Conservation (phyloP, 805 yeast species). For the Ogataea trehalophila region DNA sequence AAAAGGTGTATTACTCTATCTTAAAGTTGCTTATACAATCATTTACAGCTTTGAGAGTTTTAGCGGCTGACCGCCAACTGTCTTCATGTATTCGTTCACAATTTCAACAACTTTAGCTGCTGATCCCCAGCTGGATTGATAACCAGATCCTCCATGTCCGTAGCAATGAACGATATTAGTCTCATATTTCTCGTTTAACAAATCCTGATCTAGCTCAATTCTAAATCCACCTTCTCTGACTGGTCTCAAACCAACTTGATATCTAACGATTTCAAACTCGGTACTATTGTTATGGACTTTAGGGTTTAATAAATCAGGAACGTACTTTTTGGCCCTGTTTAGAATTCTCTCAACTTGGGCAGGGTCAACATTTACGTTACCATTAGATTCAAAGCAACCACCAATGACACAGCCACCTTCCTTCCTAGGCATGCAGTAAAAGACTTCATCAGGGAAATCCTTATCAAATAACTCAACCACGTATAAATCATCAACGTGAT, state of each 20-base stretch:
- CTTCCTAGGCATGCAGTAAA: slow-evolving; percentile 63
- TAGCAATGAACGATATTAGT: slow-evolving; percentile 51
- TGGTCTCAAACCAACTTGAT: slow-evolving; percentile 66
- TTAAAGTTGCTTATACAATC: not conserved
- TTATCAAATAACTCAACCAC: slow-evolving; percentile 23
- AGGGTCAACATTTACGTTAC: slow-evolving; percentile 31
- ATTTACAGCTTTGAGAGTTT: not conserved
- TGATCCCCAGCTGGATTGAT: slow-evolving; percentile 36
- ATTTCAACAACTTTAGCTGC: not conserved
- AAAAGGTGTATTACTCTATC: no score
- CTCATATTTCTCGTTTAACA: slow-evolving; percentile 8
- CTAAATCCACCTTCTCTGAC: slow-evolving; percentile 57
- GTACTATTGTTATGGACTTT: slow-evolving; percentile 6
- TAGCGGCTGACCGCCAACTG: slow-evolving; percentile 1
- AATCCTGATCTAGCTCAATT: slow-evolving; percentile 35
- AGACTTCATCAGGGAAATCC: slow-evolving; percentile 38
- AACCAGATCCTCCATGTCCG: slow-evolving; percentile 76
- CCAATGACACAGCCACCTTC: slow-evolving; percentile 74
- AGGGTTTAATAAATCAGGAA: slow-evolving; percentile 34
- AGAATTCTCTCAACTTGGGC: slow-evolving; percentile 44
- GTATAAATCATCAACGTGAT: slow-evolving; percentile 34
- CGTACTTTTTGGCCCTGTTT: slow-evolving; percentile 37
- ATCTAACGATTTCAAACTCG: slow-evolving; percentile 41
- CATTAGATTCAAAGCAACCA: slow-evolving; percentile 35
- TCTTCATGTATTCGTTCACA: not conserved